A percentile compares a stretch with the other conserved stretches of the same genome.
Conservation (phyloP, 768 basidiomycete genomes). For the Lactarius sp. region DNA sequence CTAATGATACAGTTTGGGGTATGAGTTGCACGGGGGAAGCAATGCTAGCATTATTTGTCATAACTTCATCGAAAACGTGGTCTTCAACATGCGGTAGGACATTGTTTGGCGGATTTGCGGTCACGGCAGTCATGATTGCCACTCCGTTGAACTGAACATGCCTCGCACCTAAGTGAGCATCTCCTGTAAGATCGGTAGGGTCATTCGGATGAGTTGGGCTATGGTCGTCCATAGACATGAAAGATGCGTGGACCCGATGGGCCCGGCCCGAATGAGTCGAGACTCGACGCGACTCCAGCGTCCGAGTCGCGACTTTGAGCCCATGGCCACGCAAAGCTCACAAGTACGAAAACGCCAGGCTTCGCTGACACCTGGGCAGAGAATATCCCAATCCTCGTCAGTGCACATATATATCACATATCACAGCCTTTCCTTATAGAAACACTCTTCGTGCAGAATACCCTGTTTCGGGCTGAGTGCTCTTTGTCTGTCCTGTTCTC, state of each 20-base stretch:
- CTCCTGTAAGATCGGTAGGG: not conserved
- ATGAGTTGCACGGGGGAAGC: not conserved
- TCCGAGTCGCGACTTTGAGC: not conserved
- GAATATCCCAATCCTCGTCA: constrained; percentile 26
- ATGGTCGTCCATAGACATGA: constrained; percentile 18
- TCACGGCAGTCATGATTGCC: not conserved
- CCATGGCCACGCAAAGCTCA: not conserved
- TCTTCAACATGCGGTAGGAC: constrained; percentile 1
- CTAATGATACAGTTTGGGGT: not conserved
- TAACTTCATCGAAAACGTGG: not conserved
- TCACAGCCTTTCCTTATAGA: not conserved
- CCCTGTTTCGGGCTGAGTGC: constrained; percentile 34
- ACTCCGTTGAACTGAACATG: not conserved
- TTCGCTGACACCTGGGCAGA: not conserved
- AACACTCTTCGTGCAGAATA: constrained; percentile 14
- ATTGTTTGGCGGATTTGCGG: not conserved
- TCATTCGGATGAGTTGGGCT: constrained; percentile 1
- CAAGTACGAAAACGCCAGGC: not conserved
- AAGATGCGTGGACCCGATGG: not conserved
- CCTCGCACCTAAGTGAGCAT: not conserved
- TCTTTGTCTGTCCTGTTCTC: constrained; percentile 32
- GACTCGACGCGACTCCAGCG: not conserved
- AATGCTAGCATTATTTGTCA: not conserved
- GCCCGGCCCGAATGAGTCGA: not conserved
- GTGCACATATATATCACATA: not conserved